Base-by-base conservation (phyloP, 352 stramenopile genomes). In the Phytophthora parvispora region DNA sequence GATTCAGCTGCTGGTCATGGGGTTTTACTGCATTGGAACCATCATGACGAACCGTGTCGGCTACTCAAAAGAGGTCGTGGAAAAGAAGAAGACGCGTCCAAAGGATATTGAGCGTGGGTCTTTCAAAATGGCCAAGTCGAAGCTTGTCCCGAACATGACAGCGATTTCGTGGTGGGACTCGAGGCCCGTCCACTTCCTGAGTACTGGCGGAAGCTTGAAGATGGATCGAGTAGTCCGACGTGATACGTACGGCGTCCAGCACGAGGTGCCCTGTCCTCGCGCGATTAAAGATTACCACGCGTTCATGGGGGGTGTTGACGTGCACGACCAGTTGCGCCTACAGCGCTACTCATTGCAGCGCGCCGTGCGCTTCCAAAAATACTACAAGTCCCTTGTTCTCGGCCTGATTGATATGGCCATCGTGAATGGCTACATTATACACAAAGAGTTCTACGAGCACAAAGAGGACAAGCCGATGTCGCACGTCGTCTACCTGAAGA, bases 11-110 rank as follows among this genome's bases (percentile, higher is more conserved):
- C 24, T 71, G 15, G 2, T 55, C 1, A 60, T 60, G 36, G 34
- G 57, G 0, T 63, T 75, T 18, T 72, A 72, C 38, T 50, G 38
- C 4, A 52, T 69, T 12, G 58, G 57, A 20, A 73, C 69, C 0
- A 60, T 59, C 25, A 62, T 59, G 58, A 73, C 58, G 9, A 67
- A 62, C 15, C 52, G 69, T 0, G 16, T 77, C 0, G 68, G 56
- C 1, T 71, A 67, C 50, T 49, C 31, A 28, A 75, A 71, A 24
- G 28, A 7, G 2, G 42, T 71, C 3, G 12, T 52, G 32, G 60
- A 65, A 25, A 69, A 64, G 47, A 61, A 57, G 18, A 69, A 59
- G 40, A 59, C 60, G 2, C 53, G 24, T 0, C 38, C 29, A 6
- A 6, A 6, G 36, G 12, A 18, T 1, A 55, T 66, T 28, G 8